Evolutionary conservation across 139 green algal species (phyloP).

Genomic region (Coccomyxa sp.): DNA sequence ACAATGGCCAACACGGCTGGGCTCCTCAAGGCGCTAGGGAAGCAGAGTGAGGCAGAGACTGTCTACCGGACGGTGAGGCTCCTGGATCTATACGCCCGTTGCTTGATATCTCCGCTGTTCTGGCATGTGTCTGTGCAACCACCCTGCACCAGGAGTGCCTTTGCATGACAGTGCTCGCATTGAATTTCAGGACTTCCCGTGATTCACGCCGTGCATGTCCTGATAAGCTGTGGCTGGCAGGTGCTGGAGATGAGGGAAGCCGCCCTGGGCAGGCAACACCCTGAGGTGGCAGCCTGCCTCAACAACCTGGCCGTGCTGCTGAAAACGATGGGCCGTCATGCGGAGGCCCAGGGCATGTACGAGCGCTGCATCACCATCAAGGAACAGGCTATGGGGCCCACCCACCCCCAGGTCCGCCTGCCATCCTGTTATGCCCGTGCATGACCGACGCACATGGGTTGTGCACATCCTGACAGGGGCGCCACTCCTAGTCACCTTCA

Average conservation of each 20-base stretch:
- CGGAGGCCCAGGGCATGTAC: conserved; percentile 31
- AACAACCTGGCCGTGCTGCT: conserved; percentile 34
- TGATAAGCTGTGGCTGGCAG: too few relatives aligned
- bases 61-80: conserved; percentile 17
- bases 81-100: too few relatives aligned
- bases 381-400: conserved; percentile 12
- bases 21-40: conserved; percentile 21
- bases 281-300: conserved; percentile 23
- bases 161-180: background rate
- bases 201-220: too few relatives aligned
- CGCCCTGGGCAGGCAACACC: conserved; percentile 18
- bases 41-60: conserved; percentile 22
- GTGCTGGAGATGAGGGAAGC: conserved; percentile 28
- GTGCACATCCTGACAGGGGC: too few relatives aligned
- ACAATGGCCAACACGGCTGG: conserved; percentile 25
- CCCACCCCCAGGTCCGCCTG: conserved; percentile 20
- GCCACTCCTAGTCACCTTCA: too few relatives aligned
- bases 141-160: background rate
- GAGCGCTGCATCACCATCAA: conserved; percentile 24
- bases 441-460: too few relatives aligned
- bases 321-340: conserved; percentile 13
- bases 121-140: too few relatives aligned
- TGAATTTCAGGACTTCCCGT: too few relatives aligned
- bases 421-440: too few relatives aligned
- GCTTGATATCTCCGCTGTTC: too few relatives aligned